phyloP scores from a whole-genome alignment of 257 asterid genomes.

The Eucommia ulmoides region DNA sequence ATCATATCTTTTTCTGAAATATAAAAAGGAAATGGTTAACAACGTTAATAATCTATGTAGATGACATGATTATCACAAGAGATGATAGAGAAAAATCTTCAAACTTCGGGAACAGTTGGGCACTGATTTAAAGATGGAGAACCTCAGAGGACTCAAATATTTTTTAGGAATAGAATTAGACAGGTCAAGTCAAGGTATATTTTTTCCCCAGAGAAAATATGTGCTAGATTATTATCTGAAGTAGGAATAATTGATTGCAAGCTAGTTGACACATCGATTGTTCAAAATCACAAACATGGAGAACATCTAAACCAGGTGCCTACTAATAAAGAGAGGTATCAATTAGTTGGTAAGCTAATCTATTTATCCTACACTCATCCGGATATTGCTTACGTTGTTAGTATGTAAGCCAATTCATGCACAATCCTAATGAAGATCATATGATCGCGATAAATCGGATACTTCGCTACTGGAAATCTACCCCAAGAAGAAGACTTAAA shows the following conservation, averaged over 20 bases:
- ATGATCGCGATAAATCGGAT: no score
- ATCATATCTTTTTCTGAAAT: neutral
- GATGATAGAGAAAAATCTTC: neutral
- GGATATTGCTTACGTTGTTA: neutral
- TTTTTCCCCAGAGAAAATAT: no score
- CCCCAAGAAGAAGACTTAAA: no score
- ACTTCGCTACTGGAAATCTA: no score
- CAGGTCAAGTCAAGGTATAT: neutral
- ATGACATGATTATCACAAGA: neutral
- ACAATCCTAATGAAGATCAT: no score
- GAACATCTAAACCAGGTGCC: neutral
- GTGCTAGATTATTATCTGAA: neutral
- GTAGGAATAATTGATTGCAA: neutral
- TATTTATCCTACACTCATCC: neutral
- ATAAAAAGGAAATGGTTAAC: neutral
- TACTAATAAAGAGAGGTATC: neutral
- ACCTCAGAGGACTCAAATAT: neutral
- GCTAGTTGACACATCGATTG: neutral
- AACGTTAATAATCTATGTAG: neutral
- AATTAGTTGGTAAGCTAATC: neutral
- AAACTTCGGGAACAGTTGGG: neutral
- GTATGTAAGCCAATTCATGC: neutral
- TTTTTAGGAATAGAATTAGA: neutral
- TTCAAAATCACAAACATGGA: neutral
- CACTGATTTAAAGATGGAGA: neutral